Conservation (phyloP, 805 yeast species). For the Pichia deserticola region DNA sequence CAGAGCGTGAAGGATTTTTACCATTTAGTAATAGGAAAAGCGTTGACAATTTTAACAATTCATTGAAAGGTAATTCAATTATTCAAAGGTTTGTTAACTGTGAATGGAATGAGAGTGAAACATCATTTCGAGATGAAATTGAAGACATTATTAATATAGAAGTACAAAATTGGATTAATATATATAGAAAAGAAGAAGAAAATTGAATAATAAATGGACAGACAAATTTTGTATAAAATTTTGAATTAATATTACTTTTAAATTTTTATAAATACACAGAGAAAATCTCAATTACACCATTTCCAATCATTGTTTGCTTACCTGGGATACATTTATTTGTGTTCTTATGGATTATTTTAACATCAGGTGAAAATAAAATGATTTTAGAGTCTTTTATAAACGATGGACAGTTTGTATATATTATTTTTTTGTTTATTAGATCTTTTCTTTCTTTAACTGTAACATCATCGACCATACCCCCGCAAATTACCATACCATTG, state of each 20-base stretch:
- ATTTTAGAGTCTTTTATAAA: constrained; percentile 7
- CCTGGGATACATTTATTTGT: neutral
- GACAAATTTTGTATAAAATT: no score
- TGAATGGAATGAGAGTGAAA: neutral
- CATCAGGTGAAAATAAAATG: constrained; percentile 6
- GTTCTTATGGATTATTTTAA: constrained; percentile 6
- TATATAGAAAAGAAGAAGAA: neutral
- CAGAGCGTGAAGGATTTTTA: constrained; percentile 21
- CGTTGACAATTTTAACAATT: constrained; percentile 5
- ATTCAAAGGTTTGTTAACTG: constrained; percentile 4
- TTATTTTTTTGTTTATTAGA: neutral
- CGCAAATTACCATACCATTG: neutral
- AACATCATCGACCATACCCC: neutral
- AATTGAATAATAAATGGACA: neutral
- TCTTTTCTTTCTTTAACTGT: neutral
- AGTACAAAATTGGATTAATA: neutral
- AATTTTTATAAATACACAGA: constrained; percentile 1
- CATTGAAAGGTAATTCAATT: constrained; percentile 1
- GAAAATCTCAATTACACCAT: constrained; percentile 10
- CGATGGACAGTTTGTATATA: constrained; percentile 2
- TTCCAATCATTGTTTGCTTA: constrained; percentile 8
- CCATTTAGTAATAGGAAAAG: constrained; percentile 10
- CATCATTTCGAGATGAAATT: neutral
- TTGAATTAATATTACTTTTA: no score
- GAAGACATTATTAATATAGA: neutral